These are phyloP conservation scores for Colletotrichum musicola DNA, from an alignment of 2,329 filamentous ascomycete genomes.

Conservation along the genomic window DNA sequence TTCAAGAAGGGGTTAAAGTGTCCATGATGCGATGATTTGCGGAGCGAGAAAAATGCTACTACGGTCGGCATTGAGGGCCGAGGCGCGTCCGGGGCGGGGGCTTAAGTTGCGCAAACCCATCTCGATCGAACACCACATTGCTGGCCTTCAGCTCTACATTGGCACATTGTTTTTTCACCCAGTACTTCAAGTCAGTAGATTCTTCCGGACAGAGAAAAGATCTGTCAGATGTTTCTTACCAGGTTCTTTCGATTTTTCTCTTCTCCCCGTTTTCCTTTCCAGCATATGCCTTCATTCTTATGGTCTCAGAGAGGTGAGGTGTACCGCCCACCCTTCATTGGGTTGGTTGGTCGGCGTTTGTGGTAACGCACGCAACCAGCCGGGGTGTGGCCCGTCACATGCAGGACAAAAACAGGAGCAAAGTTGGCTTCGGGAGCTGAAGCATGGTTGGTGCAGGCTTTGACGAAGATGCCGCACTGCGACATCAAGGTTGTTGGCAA, in stretches of 20 bases:
- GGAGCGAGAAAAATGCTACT: constrained; percentile 13
- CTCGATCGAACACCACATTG: constrained; percentile 9
- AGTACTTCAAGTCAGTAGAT: neutral
- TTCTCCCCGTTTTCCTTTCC: neutral
- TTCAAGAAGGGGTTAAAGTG: constrained; percentile 24
- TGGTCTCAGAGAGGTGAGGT: constrained; percentile 2
- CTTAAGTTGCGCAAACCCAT: constrained; percentile 21
- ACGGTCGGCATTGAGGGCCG: constrained; percentile 16
- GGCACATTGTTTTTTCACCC: neutral
- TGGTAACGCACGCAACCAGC: constrained; percentile 34
- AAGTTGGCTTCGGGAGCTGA: constrained; percentile 20
- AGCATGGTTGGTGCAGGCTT: constrained; percentile 21
- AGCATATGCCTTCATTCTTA: neutral
- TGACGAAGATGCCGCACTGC: neutral
- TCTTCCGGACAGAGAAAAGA: constrained; percentile 10
- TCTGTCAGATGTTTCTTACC: neutral
- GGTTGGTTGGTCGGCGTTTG: constrained; percentile 30
- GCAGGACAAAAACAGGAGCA: constrained; percentile 25
- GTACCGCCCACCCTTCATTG: neutral
- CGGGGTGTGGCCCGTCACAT: constrained; percentile 35
- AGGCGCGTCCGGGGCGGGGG: constrained; percentile 12
- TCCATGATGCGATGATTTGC: constrained; percentile 38
- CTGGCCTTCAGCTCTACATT: neutral
- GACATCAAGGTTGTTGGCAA: neutral
- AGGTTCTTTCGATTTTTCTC: too few species aligned